Evolutionary conservation across 768 basidiomycete species (phyloP).

Genomic region (Rhodotorula babjevae): DNA sequence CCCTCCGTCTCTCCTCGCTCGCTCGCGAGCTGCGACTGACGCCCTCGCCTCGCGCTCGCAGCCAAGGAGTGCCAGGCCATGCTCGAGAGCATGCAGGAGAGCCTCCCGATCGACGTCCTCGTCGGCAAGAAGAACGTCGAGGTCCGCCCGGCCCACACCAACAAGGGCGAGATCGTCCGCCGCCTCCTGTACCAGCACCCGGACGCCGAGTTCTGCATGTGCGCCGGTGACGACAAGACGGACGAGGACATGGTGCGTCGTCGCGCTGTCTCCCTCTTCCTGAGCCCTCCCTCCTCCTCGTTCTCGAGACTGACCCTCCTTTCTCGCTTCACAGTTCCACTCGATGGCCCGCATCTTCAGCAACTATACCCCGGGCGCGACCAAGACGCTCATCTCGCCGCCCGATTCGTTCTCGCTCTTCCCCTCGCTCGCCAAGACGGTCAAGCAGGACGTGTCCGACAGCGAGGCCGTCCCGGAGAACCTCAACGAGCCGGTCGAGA

Average conservation of each 20-base stretch:
- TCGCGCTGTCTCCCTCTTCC: slow-evolving; percentile 46
- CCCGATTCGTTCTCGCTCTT: slow-evolving; percentile 48
- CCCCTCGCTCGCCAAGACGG: slow-evolving; percentile 34
- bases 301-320: too few relatives aligned
- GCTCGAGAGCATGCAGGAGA: slow-evolving; percentile 88
- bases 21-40: not conserved
- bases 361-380: slow-evolving; percentile 54
- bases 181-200: slow-evolving; percentile 86
- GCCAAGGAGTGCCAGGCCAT: slow-evolving; percentile 95
- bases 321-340: slow-evolving; percentile 14
- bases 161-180: slow-evolving; percentile 99
- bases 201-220: slow-evolving; percentile 91
- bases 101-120: slow-evolving; percentile 79
- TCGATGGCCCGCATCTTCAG: slow-evolving; percentile 37
- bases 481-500: slow-evolving; percentile 33
- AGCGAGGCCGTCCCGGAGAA: not conserved
- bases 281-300: too few relatives aligned
- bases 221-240: slow-evolving; percentile 92
- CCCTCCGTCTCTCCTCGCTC: not conserved
- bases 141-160: slow-evolving; percentile 87
- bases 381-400: slow-evolving; percentile 52
- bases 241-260: slow-evolving; percentile 99
- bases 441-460: slow-evolving; percentile 6
- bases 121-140: slow-evolving; percentile 95
- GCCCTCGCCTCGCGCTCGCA: slow-evolving; percentile 54